Percentiles rank a stretch among this genome's conserved stretches.
Evolutionary conservation across 2,329 filamentous ascomycete species (phyloP).

Genomic region (Pseudopyrenochaeta lycopersici): DNA sequence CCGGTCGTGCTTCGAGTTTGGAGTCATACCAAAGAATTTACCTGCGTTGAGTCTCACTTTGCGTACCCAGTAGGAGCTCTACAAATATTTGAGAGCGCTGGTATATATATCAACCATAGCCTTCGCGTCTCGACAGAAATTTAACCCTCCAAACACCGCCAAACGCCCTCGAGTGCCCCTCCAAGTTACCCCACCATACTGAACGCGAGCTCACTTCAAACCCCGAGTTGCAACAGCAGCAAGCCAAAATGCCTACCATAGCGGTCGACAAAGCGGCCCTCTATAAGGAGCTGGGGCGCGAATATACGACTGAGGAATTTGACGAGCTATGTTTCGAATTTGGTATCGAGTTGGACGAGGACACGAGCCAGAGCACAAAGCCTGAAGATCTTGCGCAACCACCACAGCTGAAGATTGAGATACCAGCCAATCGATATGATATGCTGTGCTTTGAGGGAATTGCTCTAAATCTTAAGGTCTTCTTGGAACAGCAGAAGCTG

Average conservation of each 20-base stretch:
- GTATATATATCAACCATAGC: slow-evolving; percentile 2
- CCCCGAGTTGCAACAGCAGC: slow-evolving; percentile 1
- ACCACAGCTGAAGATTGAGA: slow-evolving; percentile 96
- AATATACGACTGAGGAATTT: slow-evolving; percentile 93
- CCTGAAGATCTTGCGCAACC: slow-evolving; percentile 71
- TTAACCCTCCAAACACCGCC: slow-evolving; percentile 26
- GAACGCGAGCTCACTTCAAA: slow-evolving; percentile 13
- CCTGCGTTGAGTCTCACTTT: slow-evolving; percentile 1
- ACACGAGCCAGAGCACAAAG: slow-evolving; percentile 55
- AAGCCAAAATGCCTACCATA: slow-evolving; percentile 87
- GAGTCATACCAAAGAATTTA: slow-evolving; percentile 40
- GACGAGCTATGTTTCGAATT: slow-evolving; percentile 99
- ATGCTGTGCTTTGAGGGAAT: slow-evolving; percentile 99
- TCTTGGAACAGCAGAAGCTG: slow-evolving; percentile 76
- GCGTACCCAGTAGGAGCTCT: background rate
- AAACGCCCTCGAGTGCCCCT: slow-evolving; percentile 24
- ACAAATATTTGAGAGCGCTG: slow-evolving; percentile 1
- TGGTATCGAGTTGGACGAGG: slow-evolving; percentile 96
- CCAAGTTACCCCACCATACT: slow-evolving; percentile 43
- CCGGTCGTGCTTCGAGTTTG: slow-evolving; percentile 22
- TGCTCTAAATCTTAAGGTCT: slow-evolving; percentile 93
- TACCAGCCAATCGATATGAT: slow-evolving; percentile 92
- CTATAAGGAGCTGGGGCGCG: slow-evolving; percentile 88
- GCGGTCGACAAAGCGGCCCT: slow-evolving; percentile 95
- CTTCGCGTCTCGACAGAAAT: background rate